phyloP scores from a whole-genome alignment of 306 rosid genomes.

The Urtica urens region DNA sequence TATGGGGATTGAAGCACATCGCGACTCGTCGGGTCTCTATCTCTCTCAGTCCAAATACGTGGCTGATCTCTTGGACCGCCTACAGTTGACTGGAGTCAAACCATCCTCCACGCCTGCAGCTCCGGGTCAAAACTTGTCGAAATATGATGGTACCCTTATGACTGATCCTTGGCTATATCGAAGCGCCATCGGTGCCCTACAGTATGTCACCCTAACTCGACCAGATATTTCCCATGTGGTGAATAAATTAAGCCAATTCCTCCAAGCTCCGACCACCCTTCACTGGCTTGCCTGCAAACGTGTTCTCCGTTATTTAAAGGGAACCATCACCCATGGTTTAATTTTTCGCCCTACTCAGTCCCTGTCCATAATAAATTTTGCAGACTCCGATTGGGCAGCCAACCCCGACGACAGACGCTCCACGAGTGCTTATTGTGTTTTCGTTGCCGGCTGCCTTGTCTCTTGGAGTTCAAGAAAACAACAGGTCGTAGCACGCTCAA shows the following conservation, averaged over 20 bases:
- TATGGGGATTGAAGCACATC: neutral
- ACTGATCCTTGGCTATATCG: neutral
- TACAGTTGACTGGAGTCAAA: neutral
- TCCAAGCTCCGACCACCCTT: neutral
- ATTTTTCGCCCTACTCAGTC: neutral
- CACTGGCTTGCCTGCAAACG: no score
- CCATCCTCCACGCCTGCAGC: neutral
- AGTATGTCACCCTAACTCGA: no score
- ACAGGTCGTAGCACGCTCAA: neutral
- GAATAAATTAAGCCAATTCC: neutral
- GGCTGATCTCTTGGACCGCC: neutral
- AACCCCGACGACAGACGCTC: no score
- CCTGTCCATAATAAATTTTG: neutral
- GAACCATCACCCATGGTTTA: neutral
- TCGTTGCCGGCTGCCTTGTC: no score
- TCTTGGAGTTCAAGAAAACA: neutral
- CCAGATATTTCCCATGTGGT: no score
- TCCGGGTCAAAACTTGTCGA: no score
- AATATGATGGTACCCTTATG: neutral
- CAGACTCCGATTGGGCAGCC: neutral
- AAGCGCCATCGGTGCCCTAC: neutral
- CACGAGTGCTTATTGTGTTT: neutral
- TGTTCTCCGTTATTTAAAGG: no score
- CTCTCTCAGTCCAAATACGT: no score
- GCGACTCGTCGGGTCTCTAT: neutral